Conservation (phyloP, 2,329 filamentous ascomycete genomes). For the Chrysoporthe puriensis region DNA sequence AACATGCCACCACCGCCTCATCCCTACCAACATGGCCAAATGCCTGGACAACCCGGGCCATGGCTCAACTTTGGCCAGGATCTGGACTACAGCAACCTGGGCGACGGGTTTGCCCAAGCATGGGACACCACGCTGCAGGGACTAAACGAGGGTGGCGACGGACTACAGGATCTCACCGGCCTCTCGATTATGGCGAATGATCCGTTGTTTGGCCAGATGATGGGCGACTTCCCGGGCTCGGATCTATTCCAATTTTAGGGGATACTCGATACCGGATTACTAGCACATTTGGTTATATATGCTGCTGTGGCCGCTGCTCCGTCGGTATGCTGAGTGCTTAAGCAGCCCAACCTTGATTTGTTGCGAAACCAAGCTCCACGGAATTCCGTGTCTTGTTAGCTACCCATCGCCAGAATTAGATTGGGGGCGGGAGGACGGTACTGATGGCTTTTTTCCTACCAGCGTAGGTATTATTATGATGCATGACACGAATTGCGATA, state of each 20-base stretch:
- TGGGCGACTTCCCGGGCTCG: constrained; percentile 21
- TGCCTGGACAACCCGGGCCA: constrained; percentile 31
- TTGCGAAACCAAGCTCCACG: background rate
- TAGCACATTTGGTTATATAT: background rate
- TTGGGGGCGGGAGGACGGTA: background rate
- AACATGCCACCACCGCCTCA: constrained; percentile 28
- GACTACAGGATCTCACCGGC: constrained; percentile 24
- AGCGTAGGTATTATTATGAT: background rate
- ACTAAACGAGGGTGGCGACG: constrained; percentile 36
- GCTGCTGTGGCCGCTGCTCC: background rate
- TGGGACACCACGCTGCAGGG: constrained; percentile 47
- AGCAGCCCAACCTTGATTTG: background rate
- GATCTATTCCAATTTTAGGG: constrained; percentile 22
- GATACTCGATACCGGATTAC: background rate
- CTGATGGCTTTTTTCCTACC: background rate
- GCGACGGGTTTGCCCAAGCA: constrained; percentile 48
- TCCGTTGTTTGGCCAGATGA: constrained; percentile 21
- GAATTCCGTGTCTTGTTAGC: background rate
- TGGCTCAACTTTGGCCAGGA: constrained; percentile 40
- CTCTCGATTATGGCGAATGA: constrained; percentile 29
- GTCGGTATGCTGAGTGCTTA: background rate
- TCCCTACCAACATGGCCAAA: constrained; percentile 29
- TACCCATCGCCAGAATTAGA: background rate
- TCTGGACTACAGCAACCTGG: constrained; percentile 42
- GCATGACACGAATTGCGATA: constrained; percentile 9